Percentiles rank a stretch among this genome's conserved stretches.
Evolutionary conservation across 352 stramenopile genomes (phyloP).

Genomic region (Pythium sukuiense): DNA sequence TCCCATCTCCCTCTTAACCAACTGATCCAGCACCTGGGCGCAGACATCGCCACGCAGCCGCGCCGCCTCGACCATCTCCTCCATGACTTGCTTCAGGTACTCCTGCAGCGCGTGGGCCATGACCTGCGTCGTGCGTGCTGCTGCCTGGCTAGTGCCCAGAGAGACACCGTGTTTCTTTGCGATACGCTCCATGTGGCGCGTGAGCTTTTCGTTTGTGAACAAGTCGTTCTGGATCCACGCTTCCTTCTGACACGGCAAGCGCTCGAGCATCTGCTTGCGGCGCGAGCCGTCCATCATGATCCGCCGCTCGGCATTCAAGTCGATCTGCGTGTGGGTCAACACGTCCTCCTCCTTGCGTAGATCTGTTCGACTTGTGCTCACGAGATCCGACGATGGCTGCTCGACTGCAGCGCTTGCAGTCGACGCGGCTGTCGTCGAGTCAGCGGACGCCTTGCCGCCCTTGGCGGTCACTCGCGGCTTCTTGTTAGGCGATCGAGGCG

Average conservation of each 20-base stretch:
- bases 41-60: slow-evolving; percentile 69
- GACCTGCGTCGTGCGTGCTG: slow-evolving; percentile 56
- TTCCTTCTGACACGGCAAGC: slow-evolving; percentile 69
- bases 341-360: slow-evolving; percentile 84
- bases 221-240: slow-evolving; percentile 81
- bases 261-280: slow-evolving; percentile 41
- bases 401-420: slow-evolving; percentile 20
- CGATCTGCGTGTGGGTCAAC: slow-evolving; percentile 81
- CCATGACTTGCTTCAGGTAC: slow-evolving; percentile 84
- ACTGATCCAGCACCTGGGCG: slow-evolving; percentile 46
- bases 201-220: slow-evolving; percentile 70
- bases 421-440: slow-evolving; percentile 19
- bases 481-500: slow-evolving; percentile 75
- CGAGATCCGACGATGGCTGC: slow-evolving; percentile 40
- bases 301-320: slow-evolving; percentile 66
- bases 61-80: slow-evolving; percentile 83
- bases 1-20: slow-evolving; percentile 41
- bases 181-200: slow-evolving; percentile 52
- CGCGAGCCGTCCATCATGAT: slow-evolving; percentile 74
- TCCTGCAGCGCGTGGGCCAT: slow-evolving; percentile 85
- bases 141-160: slow-evolving; percentile 30
- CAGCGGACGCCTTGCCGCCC: slow-evolving; percentile 33
- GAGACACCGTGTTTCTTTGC: slow-evolving; percentile 51
- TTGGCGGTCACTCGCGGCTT: slow-evolving; percentile 44
- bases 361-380: slow-evolving; percentile 62